These are phyloP conservation scores for Heritiera littoralis DNA, from an alignment of 345 rosid species.

Conservation along the genomic window DNA sequence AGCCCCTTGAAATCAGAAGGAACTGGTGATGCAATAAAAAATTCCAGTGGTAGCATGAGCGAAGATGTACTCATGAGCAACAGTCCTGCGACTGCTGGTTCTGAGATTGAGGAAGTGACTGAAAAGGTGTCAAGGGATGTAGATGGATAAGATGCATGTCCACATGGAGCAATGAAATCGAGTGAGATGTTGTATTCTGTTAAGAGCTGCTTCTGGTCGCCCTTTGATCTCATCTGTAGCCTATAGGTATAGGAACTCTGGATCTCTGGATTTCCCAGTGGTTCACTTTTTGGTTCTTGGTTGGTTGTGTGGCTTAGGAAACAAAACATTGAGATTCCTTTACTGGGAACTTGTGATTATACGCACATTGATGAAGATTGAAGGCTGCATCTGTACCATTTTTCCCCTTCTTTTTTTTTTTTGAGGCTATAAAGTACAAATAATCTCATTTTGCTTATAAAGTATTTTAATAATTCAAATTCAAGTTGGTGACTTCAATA, in stretches of 20 bases:
- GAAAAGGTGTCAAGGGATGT: conserved; percentile 8
- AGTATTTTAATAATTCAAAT: no score
- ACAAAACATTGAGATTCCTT: neutral
- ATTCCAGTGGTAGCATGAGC: conserved; percentile 14
- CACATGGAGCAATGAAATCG: neutral
- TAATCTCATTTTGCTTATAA: neutral
- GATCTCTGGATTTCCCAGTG: neutral
- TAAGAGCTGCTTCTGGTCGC: neutral
- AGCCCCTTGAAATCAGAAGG: conserved; percentile 28
- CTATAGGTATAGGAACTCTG: neutral
- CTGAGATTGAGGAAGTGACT: conserved; percentile 6
- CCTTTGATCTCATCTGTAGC: neutral
- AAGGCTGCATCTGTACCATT: neutral
- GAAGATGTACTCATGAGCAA: conserved; percentile 1
- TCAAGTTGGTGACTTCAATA: no score
- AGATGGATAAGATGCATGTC: conserved; percentile 7
- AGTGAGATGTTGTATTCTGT: neutral
- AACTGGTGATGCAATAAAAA: conserved; percentile 29
- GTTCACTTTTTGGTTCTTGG: neutral
- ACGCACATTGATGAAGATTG: neutral
- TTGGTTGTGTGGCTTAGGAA: neutral
- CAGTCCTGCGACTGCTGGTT: neutral
- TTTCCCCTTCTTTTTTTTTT: neutral
- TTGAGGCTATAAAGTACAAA: neutral
- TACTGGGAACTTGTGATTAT: neutral